Conservation (phyloP, 345 rosid species). For the Xanthoceras sorbifolium region DNA sequence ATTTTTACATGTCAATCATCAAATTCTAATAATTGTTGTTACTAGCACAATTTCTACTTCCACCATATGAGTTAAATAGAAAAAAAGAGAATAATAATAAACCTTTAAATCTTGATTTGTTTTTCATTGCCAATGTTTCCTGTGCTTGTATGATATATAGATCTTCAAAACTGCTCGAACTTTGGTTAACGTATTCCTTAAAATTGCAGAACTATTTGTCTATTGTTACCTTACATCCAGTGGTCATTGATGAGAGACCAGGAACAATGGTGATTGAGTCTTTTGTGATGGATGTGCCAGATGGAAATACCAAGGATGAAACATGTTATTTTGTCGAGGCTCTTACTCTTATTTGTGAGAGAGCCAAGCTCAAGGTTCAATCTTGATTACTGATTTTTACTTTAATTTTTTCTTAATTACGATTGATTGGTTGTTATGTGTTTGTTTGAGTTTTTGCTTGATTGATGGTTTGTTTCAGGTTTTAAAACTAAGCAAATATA, state of each 20-base stretch:
- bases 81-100: background rate
- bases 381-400: too few relatives aligned
- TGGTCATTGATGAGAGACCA: constrained; percentile 50
- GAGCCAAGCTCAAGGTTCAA: too few relatives aligned
- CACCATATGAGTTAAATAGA: background rate
- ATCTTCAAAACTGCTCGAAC: background rate
- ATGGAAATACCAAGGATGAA: constrained; percentile 61
- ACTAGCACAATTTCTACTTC: background rate
- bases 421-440: too few relatives aligned
- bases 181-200: constrained; percentile 2
- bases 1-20: background rate
- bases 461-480: too few relatives aligned
- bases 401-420: too few relatives aligned
- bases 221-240: constrained; percentile 53
- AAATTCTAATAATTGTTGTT: background rate
- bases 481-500: too few relatives aligned
- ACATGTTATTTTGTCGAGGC: constrained; percentile 59
- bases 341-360: too few relatives aligned
- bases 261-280: constrained; percentile 60
- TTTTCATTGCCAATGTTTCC: constrained; percentile 11
- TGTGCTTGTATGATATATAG: background rate
- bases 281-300: constrained; percentile 59
- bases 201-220: constrained; percentile 58
- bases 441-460: too few relatives aligned
- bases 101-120: background rate